Base-by-base conservation (phyloP, 805 yeast genomes). In the Debaryomyces castellii region DNA sequence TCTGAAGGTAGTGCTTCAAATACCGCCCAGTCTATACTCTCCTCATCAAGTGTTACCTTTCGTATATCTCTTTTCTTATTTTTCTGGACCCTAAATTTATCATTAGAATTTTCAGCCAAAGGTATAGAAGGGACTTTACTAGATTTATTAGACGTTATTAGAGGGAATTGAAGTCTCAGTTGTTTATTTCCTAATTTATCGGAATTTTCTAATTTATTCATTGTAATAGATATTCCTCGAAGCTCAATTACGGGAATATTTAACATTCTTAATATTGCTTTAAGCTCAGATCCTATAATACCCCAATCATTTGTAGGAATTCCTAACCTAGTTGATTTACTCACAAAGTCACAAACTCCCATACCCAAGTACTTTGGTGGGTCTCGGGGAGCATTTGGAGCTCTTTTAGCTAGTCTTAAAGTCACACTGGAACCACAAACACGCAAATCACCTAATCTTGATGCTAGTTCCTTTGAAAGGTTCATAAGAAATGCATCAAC, bases 311-410 rank as follows among this genome's bases (percentile, higher is more conserved):
- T 71, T 1, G 90, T 81, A 2, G 85, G 74, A 1, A 78, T 60
- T 0, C 90, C 89, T 11, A 92, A 57, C 27, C 71, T 71, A 2
- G 85, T 67, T 9, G 84, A 71, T 52, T 81, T 82, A 36, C 83
- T 80, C 10, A 76, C 65, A 27, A 83, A 69, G 41, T 83, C 89
- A 63, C 96, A 89, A 11, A 60, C 60, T 0, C 99, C 98, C 81
- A 86, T 81, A 0, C 99, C 99, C 57, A 94, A 51, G 62, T 70
- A 84, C 58, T 92, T 94, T 1, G 86, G 77, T 0, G 97, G 88
- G 16, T 81, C 80, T 2, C 84, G 60, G 0, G 96, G 91, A 0
- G 95, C 95, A 46, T 71, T 75, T 1, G 70, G 66, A 2, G 86
- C 80, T 39, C 95, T 68, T 45, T 73, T 72, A 44, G 90, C 83